Evolutionary conservation across 1,284 basidiomycete genomes (phyloP).

Genomic region (Ustilago xerochloae): DNA sequence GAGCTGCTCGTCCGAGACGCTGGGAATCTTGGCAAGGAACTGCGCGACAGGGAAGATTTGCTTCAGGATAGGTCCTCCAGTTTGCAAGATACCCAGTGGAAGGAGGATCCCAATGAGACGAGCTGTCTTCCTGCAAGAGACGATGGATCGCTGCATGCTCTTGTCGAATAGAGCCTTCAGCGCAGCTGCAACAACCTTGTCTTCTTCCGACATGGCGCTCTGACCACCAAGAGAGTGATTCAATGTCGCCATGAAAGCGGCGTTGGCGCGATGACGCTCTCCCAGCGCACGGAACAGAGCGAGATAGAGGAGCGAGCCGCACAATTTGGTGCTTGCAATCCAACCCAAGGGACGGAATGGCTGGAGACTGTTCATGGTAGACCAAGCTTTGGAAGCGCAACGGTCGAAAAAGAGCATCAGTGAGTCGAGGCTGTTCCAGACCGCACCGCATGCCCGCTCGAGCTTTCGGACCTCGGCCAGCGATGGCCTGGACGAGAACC

Average conservation of each 20-base stretch:
- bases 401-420: constrained; percentile 62
- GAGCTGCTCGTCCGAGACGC: constrained; percentile 39
- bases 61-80: constrained; percentile 49
- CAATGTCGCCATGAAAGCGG: constrained; percentile 45
- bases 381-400: constrained; percentile 49
- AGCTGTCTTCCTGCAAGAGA: constrained; percentile 50
- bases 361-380: constrained; percentile 56
- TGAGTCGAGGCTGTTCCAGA: constrained; percentile 61
- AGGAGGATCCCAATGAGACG: constrained; percentile 51
- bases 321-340: constrained; percentile 56
- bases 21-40: constrained; percentile 54
- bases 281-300: constrained; percentile 53
- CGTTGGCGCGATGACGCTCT: constrained; percentile 48
- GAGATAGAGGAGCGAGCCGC: constrained; percentile 52
- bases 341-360: constrained; percentile 57
- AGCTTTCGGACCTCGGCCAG: constrained; percentile 56
- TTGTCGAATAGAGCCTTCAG: constrained; percentile 53
- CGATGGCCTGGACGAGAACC: constrained; percentile 41
- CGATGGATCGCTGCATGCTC: constrained; percentile 47
- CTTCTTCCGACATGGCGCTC: constrained; percentile 40
- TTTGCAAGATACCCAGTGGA: constrained; percentile 53
- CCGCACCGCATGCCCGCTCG: constrained; percentile 48
- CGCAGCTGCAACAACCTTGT: constrained; percentile 32
- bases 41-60: constrained; percentile 57
- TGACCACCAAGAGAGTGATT: constrained; percentile 29